phyloP scores from a whole-genome alignment of 352 stramenopile genomes.

The Pythium brassicae region DNA sequence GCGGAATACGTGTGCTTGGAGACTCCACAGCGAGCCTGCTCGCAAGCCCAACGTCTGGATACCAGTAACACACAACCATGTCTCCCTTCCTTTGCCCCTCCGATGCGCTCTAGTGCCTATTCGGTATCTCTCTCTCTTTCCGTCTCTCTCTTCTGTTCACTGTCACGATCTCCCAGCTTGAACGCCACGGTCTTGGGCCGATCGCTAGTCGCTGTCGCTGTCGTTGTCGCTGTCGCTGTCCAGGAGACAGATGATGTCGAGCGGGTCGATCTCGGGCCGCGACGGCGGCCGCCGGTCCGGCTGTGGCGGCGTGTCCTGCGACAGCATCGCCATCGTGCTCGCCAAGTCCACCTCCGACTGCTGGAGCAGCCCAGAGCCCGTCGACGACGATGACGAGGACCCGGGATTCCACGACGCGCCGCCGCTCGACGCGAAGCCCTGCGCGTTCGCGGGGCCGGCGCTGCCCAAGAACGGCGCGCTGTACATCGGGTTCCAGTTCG shows the following conservation, averaged over 20 bases:
- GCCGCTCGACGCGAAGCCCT: slow-evolving; percentile 1
- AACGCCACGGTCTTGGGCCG: neutral
- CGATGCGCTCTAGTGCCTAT: neutral
- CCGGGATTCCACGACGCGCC: slow-evolving; percentile 7
- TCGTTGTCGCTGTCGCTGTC: slow-evolving; percentile 65
- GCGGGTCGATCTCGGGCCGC: slow-evolving; percentile 19
- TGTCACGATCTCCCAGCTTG: neutral
- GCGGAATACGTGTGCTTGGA: no score
- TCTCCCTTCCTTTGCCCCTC: neutral
- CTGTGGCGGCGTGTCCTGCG: slow-evolving; percentile 44
- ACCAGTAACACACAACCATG: neutral
- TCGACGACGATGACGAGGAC: slow-evolving; percentile 4
- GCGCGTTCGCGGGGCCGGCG: slow-evolving; percentile 16
- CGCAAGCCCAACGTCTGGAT: no score
- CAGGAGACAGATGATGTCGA: slow-evolving; percentile 75
- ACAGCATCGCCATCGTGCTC: slow-evolving; percentile 61
- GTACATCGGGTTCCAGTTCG: slow-evolving; percentile 31
- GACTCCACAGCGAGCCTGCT: no score
- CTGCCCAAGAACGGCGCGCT: slow-evolving; percentile 20
- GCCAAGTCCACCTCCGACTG: slow-evolving; percentile 43
- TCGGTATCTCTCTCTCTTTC: neutral
- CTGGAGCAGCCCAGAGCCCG: slow-evolving; percentile 12
- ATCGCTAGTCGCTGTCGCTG: no score
- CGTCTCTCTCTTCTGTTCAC: neutral
- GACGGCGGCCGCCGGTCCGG: slow-evolving; percentile 31